These are phyloP conservation scores for Gossypium thurberi DNA, from an alignment of 345 rosid species.

Conservation along the genomic window DNA sequence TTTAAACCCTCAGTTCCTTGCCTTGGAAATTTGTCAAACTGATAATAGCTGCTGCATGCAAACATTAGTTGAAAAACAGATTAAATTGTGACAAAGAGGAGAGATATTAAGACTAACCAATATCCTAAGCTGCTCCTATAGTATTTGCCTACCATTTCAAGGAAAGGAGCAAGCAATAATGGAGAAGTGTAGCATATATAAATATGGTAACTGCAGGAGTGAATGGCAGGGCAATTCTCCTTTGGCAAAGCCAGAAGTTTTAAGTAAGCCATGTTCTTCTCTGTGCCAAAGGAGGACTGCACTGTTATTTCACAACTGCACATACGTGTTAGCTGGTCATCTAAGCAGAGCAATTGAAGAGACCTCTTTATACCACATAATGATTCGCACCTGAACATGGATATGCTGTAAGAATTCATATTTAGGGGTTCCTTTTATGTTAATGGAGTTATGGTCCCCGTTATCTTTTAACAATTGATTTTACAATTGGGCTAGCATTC, in stretches of 20 bases:
- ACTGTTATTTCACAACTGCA: slow-evolving; percentile 11
- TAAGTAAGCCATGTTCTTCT: not conserved
- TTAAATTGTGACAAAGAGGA: not conserved
- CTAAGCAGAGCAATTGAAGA: not conserved
- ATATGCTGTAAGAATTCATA: not conserved
- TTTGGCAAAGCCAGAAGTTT: slow-evolving; percentile 31
- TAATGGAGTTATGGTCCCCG: slow-evolving; percentile 8
- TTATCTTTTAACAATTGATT: not conserved
- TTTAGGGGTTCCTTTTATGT: not conserved
- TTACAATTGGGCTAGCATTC: not conserved
- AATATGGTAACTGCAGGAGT: slow-evolving; percentile 1
- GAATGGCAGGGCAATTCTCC: slow-evolving; percentile 54
- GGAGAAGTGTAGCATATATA: not conserved
- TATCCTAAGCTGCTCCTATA: too few species aligned
- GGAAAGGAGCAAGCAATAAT: not conserved
- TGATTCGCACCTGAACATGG: slow-evolving; percentile 7
- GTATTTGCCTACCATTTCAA: too few species aligned
- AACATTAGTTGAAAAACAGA: not conserved
- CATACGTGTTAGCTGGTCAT: not conserved
- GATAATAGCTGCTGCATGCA: not conserved
- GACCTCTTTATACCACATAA: not conserved
- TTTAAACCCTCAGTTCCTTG: not conserved
- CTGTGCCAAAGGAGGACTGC: slow-evolving; percentile 6
- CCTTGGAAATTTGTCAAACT: not conserved
- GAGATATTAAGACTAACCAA: too few species aligned